phyloP scores from a whole-genome alignment of 139 green algal species.

The Chlorella sp. region DNA sequence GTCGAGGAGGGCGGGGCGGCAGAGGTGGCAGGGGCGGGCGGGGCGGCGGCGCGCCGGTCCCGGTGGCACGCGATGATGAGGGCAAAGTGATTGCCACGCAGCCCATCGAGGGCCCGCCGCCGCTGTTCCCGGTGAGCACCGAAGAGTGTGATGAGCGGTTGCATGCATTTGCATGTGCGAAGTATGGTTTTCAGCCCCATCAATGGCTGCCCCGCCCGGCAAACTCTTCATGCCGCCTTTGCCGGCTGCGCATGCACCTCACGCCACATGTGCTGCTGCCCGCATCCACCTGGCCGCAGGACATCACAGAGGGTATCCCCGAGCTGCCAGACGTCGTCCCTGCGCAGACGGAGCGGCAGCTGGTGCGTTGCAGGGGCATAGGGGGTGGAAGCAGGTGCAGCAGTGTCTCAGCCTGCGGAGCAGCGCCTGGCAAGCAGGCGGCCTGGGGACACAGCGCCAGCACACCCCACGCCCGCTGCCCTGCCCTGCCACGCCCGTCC shows the following conservation, averaged over 20 bases:
- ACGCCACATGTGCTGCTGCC: not conserved
- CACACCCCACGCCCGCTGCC: not conserved
- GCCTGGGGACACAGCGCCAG: not conserved
- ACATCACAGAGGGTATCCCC: not conserved
- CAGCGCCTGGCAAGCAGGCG: not conserved
- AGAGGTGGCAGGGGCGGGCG: not conserved
- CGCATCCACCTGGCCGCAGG: not conserved
- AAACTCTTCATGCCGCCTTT: not conserved
- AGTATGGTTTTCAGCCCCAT: no score
- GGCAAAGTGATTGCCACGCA: slow-evolving; percentile 28
- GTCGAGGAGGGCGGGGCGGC: slow-evolving; percentile 3
- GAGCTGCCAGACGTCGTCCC: not conserved
- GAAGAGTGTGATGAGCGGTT: no score
- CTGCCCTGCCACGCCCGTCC: not conserved
- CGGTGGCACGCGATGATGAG: slow-evolving; percentile 29
- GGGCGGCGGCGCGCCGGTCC: not conserved
- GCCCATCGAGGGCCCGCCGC: slow-evolving; percentile 27
- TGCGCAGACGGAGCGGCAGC: slow-evolving; percentile 14
- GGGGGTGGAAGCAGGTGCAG: not conserved
- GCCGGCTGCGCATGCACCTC: no score
- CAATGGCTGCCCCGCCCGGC: no score
- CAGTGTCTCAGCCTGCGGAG: not conserved
- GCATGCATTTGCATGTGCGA: no score
- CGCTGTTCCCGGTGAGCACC: slow-evolving; percentile 35
- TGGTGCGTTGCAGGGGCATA: not conserved